Conservation (phyloP, 73 alveolate species). For the Tetrahymena borealis region DNA sequence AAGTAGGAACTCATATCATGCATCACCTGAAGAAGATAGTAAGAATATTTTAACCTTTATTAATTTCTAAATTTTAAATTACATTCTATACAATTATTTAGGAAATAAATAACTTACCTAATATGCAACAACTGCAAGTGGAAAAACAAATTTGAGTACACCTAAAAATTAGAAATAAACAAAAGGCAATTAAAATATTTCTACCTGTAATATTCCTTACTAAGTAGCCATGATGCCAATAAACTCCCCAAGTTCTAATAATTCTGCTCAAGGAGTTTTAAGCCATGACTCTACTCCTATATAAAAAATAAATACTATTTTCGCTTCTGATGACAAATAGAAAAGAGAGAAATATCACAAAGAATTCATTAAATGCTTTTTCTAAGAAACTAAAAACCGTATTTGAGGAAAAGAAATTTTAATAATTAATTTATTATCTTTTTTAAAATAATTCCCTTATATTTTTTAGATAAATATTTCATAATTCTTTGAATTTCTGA, state of each 20-base stretch:
- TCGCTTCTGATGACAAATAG: neutral
- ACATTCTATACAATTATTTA: too few relatives aligned
- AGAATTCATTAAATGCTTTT: neutral
- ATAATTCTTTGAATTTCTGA: too few relatives aligned
- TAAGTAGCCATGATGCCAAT: neutral
- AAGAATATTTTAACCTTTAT: neutral
- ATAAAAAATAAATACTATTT: neutral
- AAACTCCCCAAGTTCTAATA: neutral
- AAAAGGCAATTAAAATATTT: neutral
- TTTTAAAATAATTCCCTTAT: too few relatives aligned
- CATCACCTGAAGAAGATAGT: neutral
- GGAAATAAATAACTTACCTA: neutral
- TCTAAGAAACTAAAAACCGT: neutral
- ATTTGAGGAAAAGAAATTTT: too few relatives aligned
- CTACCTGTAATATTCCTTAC: neutral
- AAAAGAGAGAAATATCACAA: neutral
- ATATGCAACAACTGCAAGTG: neutral
- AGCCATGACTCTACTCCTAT: neutral
- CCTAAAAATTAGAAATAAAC: neutral
- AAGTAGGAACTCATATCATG: neutral
- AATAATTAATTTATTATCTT: too few relatives aligned
- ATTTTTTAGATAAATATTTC: too few relatives aligned
- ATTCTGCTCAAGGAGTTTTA: neutral
- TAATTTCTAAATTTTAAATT: too few relatives aligned
- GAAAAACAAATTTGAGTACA: neutral